Evolutionary conservation across 176 grass and related monocot genomes (phyloP).

Genomic region (Eleusine indica): DNA sequence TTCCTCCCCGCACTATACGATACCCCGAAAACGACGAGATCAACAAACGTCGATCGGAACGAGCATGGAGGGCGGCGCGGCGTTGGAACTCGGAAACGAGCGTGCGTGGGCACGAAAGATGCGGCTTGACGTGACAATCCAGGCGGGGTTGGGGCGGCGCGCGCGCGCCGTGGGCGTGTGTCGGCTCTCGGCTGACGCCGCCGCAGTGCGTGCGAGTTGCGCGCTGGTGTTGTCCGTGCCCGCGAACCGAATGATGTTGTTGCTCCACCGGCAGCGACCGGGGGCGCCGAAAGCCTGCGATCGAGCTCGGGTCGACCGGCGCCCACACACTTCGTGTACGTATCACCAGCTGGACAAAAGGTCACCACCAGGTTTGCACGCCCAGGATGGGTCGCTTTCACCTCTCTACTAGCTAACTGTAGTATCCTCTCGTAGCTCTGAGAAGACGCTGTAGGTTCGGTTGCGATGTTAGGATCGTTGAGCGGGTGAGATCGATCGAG

Average conservation of each 20-base stretch:
- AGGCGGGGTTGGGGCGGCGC: neutral
- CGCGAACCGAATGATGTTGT: constrained; percentile 16
- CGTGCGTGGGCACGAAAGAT: no score
- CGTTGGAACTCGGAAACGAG: neutral
- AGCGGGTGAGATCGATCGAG: neutral
- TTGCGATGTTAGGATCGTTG: neutral
- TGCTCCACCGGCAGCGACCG: neutral
- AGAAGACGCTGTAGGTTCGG: neutral
- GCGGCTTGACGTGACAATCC: constrained; percentile 30
- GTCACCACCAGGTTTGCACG: neutral
- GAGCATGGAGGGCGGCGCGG: neutral
- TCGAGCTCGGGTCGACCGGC: neutral
- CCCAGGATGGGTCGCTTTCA: neutral
- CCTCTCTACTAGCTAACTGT: no score
- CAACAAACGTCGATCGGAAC: neutral
- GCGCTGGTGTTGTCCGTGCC: neutral
- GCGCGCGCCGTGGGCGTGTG: neutral
- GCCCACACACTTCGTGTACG: neutral
- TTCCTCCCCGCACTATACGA: neutral
- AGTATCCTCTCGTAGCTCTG: neutral
- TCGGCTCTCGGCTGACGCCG: neutral
- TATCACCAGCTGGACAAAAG: neutral
- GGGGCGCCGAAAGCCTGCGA: constrained; percentile 47
- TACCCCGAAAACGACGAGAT: neutral
- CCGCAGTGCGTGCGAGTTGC: neutral